A percentile compares a stretch with the other conserved stretches of the same genome.
phyloP scores from a whole-genome alignment of 768 basidiomycete genomes.

The Lactarius vividus region DNA sequence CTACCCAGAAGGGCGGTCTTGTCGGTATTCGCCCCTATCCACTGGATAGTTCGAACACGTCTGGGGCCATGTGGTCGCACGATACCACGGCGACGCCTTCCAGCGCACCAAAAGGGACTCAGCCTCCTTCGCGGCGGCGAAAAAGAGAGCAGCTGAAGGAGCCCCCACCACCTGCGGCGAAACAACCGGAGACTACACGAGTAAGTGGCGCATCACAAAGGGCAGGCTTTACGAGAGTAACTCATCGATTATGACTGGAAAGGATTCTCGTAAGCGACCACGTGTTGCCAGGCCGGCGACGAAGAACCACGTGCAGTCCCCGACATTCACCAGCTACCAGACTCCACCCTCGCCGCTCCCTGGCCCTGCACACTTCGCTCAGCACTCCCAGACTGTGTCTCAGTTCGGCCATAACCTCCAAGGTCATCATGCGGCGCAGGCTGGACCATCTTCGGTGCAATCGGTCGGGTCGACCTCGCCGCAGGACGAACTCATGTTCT shows the following conservation, averaged over 20 bases:
- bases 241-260: slow-evolving; percentile 4
- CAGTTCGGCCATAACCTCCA: slow-evolving; percentile 17
- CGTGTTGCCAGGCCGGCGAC: slow-evolving; percentile 20
- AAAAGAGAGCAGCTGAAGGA: slow-evolving; percentile 56
- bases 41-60: slow-evolving; percentile 36
- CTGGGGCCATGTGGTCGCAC: slow-evolving; percentile 30
- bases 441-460: slow-evolving; percentile 17
- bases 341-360: slow-evolving; percentile 26
- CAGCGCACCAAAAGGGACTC: slow-evolving; percentile 23
- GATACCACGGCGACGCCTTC: slow-evolving; percentile 15
- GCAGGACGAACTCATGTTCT: slow-evolving; percentile 85
- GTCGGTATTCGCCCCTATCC: slow-evolving; percentile 53
- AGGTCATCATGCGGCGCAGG: slow-evolving; percentile 23
- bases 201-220: slow-evolving; percentile 8
- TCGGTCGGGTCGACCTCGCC: slow-evolving; percentile 31
- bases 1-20: slow-evolving; percentile 40
- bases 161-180: slow-evolving; percentile 25
- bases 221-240: neutral
- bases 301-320: slow-evolving; percentile 27
- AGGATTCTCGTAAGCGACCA: slow-evolving; percentile 28
- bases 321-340: slow-evolving; percentile 26
- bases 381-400: slow-evolving; percentile 12
- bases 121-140: slow-evolving; percentile 43
- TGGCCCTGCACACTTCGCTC: slow-evolving; percentile 17
- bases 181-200: slow-evolving; percentile 15